Base-by-base conservation (phyloP, 2,329 filamentous ascomycete genomes). In the Hymenoscyphus linearis region DNA sequence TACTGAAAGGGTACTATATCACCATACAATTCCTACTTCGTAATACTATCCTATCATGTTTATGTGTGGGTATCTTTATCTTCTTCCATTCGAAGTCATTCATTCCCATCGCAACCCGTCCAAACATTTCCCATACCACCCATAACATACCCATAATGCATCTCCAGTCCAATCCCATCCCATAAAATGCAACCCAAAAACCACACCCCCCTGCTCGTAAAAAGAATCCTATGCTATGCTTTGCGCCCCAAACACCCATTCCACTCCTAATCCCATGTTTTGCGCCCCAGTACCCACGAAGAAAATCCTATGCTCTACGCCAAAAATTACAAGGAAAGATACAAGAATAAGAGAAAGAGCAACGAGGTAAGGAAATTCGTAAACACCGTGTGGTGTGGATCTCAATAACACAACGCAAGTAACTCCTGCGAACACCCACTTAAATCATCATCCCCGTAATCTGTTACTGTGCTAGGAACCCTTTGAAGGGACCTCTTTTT, bases 361-460 rank as follows among this genome's bases (percentile, higher is more conserved):
- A 25, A 47, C n/a, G 12, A 18, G 22, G 18, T 9, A 47, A 25
- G 22, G 18, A 25, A 47, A 47, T 12, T 25, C 7, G 40, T 22
- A 47, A 47, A 10, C 18, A 18, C 18, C 6, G n/a, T 31, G 4
- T 5, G 9, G 5, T 5, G 27, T 31, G 5, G 27, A 9, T 31
- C 31, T 2, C 10, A 31, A 31, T 52, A 58, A 44, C 57, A 59
- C 37, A 69, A 53, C 1, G 60, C 65, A 34, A 68, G 60, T 26
- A 69, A 60, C 37, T 71, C 69, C 57, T 67, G 62, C 14, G 63
- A 65, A 52, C 65, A 67, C 7, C 60, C 66, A 57, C 36, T 63
- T n/a, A 71, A 68, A 3, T 70, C 69, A 53, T 69, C 68, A 61
- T 68, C 67, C 26, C 70, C 71, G 63, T 73, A 73, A 65, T 73